phyloP scores from a whole-genome alignment of 2,329 filamentous ascomycete species.

The Cladosporium sp. region DNA sequence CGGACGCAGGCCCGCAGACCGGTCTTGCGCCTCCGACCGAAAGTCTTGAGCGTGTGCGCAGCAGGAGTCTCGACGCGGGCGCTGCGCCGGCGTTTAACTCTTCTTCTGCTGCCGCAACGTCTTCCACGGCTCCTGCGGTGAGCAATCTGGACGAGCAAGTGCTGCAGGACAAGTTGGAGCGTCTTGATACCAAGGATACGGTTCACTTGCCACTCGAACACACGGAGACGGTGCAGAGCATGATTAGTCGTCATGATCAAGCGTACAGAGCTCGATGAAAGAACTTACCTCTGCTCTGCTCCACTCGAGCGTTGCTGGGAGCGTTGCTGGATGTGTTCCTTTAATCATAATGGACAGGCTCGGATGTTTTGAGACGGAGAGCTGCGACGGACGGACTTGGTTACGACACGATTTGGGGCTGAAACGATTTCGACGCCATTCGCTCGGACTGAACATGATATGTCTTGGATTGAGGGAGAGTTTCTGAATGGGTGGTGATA shows the following conservation, averaged over 20 bases:
- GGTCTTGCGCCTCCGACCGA: background rate
- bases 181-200: slow-evolving; percentile 32
- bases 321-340: background rate
- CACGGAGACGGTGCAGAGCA: slow-evolving; percentile 37
- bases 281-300: background rate
- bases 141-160: slow-evolving; percentile 7
- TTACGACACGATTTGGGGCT: background rate
- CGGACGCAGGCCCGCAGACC: slow-evolving; percentile 28
- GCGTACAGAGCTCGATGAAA: background rate
- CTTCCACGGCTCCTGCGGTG: background rate
- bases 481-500: background rate
- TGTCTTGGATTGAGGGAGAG: background rate
- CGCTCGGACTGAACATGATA: background rate
- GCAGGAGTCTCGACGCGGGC: slow-evolving; percentile 26
- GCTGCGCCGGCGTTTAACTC: background rate
- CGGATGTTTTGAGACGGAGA: background rate
- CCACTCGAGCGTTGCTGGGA: background rate
- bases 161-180: slow-evolving; percentile 24
- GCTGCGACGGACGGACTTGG: background rate
- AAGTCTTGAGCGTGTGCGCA: slow-evolving; percentile 22
- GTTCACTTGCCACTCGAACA: slow-evolving; percentile 30
- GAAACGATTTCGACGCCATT: background rate
- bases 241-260: slow-evolving; percentile 47
- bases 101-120: background rate
- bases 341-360: background rate